Evolutionary conservation across 257 asterid species (phyloP).

Genomic region (Leonotis leonurus): DNA sequence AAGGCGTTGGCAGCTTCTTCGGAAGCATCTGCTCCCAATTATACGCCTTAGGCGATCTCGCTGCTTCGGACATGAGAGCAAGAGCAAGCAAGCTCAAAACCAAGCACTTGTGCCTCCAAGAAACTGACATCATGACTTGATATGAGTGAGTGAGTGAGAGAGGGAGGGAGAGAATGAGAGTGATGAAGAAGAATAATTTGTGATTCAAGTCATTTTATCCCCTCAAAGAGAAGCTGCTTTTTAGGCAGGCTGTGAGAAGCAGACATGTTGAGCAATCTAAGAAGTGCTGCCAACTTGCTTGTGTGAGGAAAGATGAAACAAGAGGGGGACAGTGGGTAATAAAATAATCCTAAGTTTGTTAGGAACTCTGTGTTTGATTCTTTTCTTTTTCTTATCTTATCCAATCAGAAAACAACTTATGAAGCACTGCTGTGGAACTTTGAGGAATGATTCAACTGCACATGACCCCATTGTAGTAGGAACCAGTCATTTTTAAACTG

Average conservation of each 20-base stretch:
- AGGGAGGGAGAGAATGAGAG: neutral
- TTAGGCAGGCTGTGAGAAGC: constrained; percentile 30
- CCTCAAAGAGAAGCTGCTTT: constrained; percentile 22
- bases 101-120: constrained; percentile 36
- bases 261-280: constrained; percentile 54
- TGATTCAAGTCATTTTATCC: constrained; percentile 19
- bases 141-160: neutral
- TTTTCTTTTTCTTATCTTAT: constrained; percentile 25
- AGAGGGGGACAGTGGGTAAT: constrained; percentile 61
- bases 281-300: constrained; percentile 53
- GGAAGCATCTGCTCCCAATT: constrained; percentile 84
- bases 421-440: constrained; percentile 20
- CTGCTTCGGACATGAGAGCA: constrained; percentile 49
- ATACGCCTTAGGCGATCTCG: constrained; percentile 53
- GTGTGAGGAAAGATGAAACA: constrained; percentile 60
- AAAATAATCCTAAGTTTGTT: constrained; percentile 32
- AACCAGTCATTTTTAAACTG: constrained; percentile 8
- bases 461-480: constrained; percentile 36
- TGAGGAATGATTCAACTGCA: constrained; percentile 22
- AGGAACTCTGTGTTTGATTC: constrained; percentile 20
- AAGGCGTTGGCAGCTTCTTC: constrained; percentile 74
- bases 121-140: constrained; percentile 40
- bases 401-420: constrained; percentile 13
- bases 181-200: neutral
- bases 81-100: constrained; percentile 45